Conservation (phyloP, 1,284 basidiomycete species). For the Xerocomus minutiporus region DNA sequence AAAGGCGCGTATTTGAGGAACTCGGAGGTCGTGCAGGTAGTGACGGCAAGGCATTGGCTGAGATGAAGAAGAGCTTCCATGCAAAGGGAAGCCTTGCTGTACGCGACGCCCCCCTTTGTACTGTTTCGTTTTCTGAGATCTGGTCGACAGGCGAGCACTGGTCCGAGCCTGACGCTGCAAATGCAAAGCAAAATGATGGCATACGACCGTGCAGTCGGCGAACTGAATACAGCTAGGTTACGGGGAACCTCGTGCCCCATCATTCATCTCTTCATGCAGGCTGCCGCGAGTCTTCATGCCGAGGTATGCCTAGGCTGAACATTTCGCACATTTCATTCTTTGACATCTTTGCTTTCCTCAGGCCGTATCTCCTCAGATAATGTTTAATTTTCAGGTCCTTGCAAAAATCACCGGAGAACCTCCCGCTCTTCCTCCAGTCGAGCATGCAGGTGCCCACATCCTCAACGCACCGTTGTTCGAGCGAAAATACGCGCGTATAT, state of each 20-base stretch:
- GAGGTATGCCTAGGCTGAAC: conserved; percentile 42
- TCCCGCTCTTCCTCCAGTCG: conserved; percentile 61
- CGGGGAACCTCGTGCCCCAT: conserved; percentile 72
- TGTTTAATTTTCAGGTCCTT: conserved; percentile 68
- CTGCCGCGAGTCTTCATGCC: conserved; percentile 50
- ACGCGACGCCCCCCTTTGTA: conserved; percentile 22
- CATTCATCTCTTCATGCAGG: conserved; percentile 64
- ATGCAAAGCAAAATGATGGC: conserved; percentile 94
- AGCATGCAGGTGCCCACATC: conserved; percentile 73
- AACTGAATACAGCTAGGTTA: conserved; percentile 70
- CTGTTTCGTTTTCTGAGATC: conserved; percentile 5
- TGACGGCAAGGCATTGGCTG: conserved; percentile 50
- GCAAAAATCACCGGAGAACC: conserved; percentile 68
- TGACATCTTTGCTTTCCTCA: conserved; percentile 19
- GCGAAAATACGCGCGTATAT: conserved; percentile 68
- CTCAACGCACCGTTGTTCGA: conserved; percentile 70
- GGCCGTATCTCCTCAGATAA: conserved; percentile 53
- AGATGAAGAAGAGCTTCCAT: conserved; percentile 58
- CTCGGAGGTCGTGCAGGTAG: conserved; percentile 61
- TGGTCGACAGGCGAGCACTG: conserved; percentile 41
- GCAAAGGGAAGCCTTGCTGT: conserved; percentile 54
- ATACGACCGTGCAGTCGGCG: conserved; percentile 78
- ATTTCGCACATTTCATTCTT: conserved; percentile 5
- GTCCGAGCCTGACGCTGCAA: conserved; percentile 59
- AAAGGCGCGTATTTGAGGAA: conserved; percentile 87